These are phyloP conservation scores for Samsoniella hepiali DNA, from an alignment of 2,329 filamentous ascomycete species.

Conservation along the genomic window DNA sequence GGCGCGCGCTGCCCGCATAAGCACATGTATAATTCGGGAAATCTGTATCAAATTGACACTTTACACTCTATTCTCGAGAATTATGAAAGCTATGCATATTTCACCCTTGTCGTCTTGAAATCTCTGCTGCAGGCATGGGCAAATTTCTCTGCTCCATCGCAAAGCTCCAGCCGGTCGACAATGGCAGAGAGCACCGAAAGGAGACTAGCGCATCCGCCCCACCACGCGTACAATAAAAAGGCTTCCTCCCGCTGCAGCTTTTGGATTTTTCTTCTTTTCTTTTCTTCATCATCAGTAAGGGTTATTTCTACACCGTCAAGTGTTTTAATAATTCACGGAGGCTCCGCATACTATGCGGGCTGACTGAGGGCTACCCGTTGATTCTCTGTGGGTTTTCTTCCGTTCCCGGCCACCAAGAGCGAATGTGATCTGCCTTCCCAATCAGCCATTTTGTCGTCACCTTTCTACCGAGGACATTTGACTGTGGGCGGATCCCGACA, in stretches of 20 bases:
- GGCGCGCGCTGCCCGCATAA: background rate
- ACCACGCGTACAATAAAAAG: constrained; percentile 15
- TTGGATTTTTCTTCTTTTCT: constrained; percentile 28
- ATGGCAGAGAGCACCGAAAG: constrained; percentile 12
- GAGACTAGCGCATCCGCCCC: constrained; percentile 15
- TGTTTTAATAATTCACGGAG: constrained; percentile 47
- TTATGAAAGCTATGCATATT: background rate
- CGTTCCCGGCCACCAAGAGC: constrained; percentile 53
- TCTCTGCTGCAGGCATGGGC: background rate
- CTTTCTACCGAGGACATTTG: constrained; percentile 38
- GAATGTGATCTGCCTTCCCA: constrained; percentile 46
- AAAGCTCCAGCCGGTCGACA: constrained; percentile 7
- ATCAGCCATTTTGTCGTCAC: constrained; percentile 39
- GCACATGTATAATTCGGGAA: background rate
- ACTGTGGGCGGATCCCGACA: constrained; percentile 54
- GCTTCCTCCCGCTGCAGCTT: constrained; percentile 4
- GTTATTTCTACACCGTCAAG: constrained; percentile 50
- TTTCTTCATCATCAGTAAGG: constrained; percentile 44
- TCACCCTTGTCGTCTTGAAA: background rate
- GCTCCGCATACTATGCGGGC: constrained; percentile 50
- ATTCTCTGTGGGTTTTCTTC: constrained; percentile 49
- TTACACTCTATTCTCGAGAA: background rate
- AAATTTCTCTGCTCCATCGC: background rate
- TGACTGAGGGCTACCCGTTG: constrained; percentile 49
- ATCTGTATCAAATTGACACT: background rate